Percentiles rank a stretch among this genome's conserved stretches.
phyloP scores from a whole-genome alignment of 768 basidiomycete genomes.

The Agrocybe pediades region DNA sequence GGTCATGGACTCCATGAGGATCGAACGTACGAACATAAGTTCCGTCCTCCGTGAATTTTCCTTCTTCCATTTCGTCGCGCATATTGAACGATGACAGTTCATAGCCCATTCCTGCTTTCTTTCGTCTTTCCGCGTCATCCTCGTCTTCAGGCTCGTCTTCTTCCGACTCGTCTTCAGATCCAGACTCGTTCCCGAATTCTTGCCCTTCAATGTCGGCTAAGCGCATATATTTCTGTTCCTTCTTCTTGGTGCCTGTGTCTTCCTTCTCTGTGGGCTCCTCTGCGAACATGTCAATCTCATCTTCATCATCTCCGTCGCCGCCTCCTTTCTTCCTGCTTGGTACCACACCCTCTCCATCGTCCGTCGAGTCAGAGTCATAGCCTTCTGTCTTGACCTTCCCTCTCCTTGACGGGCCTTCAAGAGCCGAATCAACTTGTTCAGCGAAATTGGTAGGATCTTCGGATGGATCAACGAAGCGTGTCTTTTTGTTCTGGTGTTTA shows the following conservation, averaged over 20 bases:
- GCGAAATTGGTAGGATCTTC: slow-evolving; percentile 79
- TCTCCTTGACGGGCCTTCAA: slow-evolving; percentile 71
- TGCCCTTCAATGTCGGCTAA: slow-evolving; percentile 98
- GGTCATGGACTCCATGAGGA: slow-evolving; percentile 89
- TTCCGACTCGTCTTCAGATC: slow-evolving; percentile 38
- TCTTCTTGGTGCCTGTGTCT: slow-evolving; percentile 41
- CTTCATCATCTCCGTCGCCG: slow-evolving; percentile 63
- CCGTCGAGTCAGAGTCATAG: slow-evolving; percentile 93
- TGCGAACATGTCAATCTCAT: slow-evolving; percentile 84
- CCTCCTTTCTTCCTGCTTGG: slow-evolving; percentile 69
- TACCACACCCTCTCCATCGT: slow-evolving; percentile 95
- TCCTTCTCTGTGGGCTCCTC: slow-evolving; percentile 60
- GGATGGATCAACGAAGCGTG: slow-evolving; percentile 75
- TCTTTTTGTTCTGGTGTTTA: slow-evolving; percentile 57
- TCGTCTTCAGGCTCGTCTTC: slow-evolving; percentile 68
- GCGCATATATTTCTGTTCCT: slow-evolving; percentile 75
- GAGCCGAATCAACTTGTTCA: slow-evolving; percentile 73
- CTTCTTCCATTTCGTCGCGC: slow-evolving; percentile 98
- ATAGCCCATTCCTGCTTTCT: slow-evolving; percentile 90
- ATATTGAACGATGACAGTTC: slow-evolving; percentile 97
- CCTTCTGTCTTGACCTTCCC: slow-evolving; percentile 82
- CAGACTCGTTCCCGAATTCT: slow-evolving; percentile 67
- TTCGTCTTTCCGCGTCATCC: slow-evolving; percentile 73
- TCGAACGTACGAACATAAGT: slow-evolving; percentile 85
- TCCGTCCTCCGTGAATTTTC: slow-evolving; percentile 94